Base-by-base conservation (phyloP, 148 eudicot species). In the Pharnaceum exiguum region DNA sequence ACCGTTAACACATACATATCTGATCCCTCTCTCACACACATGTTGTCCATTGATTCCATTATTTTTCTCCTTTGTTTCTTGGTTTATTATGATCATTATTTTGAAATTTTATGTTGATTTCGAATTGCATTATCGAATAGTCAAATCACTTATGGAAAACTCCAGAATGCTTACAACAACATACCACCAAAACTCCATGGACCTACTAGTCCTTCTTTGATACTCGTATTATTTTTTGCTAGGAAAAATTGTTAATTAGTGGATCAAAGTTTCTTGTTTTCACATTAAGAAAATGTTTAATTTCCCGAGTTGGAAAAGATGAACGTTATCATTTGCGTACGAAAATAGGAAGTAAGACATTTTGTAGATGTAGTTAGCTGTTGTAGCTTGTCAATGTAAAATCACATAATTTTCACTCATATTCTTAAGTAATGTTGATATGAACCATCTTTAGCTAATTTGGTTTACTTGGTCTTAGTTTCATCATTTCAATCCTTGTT, bases 131-230 rank as follows among this genome's bases (percentile, higher is more conserved):
- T 57, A 57, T 57, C 51, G 63, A 50, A 15, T 39, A 6, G 64
- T 70, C 63, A 49, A 56, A 57, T 63, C 69, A 40, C 30, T 63
- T 57, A 21, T 31, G 39, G 33, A 30, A 19, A 19, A 46, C 22
- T 42, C 38, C 46, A 7, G 45, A 54, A 38, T 25, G 32, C 42
- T 18, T 48, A 70, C 63, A 70, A 62, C 51, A 49, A 63, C 57
- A 31, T 63, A 49, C 11, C 40, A 56, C 74, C 56, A 62, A 55
- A 30, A 25, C 15, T 33, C 16, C 17, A 11, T 45, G 44, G 51
- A 39, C 63, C 59, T 53, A 63, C 58, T 36, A 23, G 8, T 17
- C 7, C 9, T 51, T 62, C 11, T 18, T 11, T 27, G 49, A 17
- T 62, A 48, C 13, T 47, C 8, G 42, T 16, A 35, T 55, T 45